Evolutionary conservation across 768 basidiomycete species (phyloP), one percentile per base, ranked within the genome.

Genomic region (Russula ochroleuca): DNA sequence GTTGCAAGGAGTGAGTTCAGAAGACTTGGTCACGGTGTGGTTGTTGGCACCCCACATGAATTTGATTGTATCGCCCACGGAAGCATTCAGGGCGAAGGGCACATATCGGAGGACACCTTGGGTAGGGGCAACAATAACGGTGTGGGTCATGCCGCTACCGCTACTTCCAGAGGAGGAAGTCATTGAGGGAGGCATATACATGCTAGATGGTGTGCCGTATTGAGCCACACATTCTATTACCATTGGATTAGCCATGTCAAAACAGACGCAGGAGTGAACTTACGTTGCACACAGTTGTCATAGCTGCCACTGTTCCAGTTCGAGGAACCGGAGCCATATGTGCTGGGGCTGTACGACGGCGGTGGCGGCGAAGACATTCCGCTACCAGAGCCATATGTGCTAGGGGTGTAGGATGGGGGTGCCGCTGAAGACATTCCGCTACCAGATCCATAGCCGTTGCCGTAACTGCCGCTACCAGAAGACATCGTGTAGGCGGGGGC

Each of bases 21-120:
- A 89, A 19, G 83, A 83, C 78, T 91, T 88, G 68, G 91, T 92
- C 70, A 92, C 91, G 37, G 89, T 92, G 79, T 91, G 90, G 71
- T 82, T 83, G 78, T 87, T 83, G 57, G 87, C 89, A 60, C 81
- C 81, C 90, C 90, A 93, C 75, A 85, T 78, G 78, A 85, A 92
- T 72, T 79, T 77, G 76, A 92, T 73, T 69, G 86, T 89, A 74
- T 91, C 89, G 59, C 90, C 90, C 63, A 86, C 82, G 37, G 86
- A 84, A 5, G 87, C 89, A 70, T 90, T 88, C 66, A 86, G 73
- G 28, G 84, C 84, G 75, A 88, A 89, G 38, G 90, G 90, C 57
- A 90, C 78, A 69, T 84, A 88, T 64, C 87, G 85, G 58, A 90
- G 78, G 63, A 90, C 83, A 73, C 89, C 89, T 72, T 88, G 81